Evolutionary conservation across 2,329 filamentous ascomycete genomes (phyloP).

Genomic region (Colletotrichum cuscutae): DNA sequence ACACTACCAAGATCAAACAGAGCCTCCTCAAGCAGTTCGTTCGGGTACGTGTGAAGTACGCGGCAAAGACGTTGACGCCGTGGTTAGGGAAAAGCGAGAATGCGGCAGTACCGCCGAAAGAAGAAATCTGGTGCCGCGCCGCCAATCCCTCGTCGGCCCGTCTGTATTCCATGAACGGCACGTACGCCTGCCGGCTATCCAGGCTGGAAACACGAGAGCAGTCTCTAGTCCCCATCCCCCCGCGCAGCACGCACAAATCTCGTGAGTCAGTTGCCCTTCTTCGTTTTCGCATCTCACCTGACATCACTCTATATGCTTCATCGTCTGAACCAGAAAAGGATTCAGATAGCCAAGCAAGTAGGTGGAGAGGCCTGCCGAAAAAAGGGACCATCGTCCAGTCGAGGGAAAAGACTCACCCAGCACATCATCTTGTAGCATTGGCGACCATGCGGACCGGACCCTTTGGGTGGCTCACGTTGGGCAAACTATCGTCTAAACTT

Average conservation of each 20-base stretch:
- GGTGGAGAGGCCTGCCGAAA: not conserved
- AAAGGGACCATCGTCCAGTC: constrained; percentile 4
- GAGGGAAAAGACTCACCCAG: not conserved
- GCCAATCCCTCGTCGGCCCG: not conserved
- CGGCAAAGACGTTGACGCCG: not conserved
- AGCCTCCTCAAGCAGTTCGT: not conserved
- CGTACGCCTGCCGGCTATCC: not conserved
- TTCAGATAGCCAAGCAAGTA: constrained; percentile 3
- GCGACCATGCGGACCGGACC: not conserved
- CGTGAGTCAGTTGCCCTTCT: constrained; percentile 29
- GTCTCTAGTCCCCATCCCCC: no score
- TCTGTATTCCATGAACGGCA: not conserved
- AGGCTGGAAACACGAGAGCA: not conserved
- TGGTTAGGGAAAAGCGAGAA: not conserved
- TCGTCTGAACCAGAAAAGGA: not conserved
- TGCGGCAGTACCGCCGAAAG: not conserved
- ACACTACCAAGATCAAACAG: not conserved
- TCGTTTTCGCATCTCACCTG: constrained; percentile 5
- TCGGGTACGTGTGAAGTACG: not conserved
- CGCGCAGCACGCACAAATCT: not conserved
- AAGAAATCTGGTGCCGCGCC: not conserved
- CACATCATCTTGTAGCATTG: not conserved
- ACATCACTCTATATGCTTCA: constrained; percentile 26
- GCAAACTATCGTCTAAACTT: constrained; percentile 10
- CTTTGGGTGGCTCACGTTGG: not conserved